Evolutionary conservation across 2,329 filamentous ascomycete species (phyloP), one percentile per base, ranked within the genome.

Genomic region (Cyanodermella asteris): DNA sequence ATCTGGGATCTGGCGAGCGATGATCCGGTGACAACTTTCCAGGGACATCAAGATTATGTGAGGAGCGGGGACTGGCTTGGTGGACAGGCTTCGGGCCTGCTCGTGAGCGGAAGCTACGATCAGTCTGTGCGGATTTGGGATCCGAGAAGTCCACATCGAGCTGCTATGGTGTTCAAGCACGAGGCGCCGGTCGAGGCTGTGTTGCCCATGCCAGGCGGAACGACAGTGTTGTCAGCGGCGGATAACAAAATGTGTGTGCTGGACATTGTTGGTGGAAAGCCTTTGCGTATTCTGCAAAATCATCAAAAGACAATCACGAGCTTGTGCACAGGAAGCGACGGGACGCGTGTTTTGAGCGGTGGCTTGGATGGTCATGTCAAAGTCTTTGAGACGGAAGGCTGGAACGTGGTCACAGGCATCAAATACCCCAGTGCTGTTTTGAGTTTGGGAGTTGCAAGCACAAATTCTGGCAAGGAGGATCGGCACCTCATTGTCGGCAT

Each of bases 291-390:
- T 42, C 72, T 97, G 34, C 72, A 72, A 38, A 94, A 90, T 45
- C 87, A 97, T 50, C 87, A 97, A 45, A 97, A 94, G 65, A 91
- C 87, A 1, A 82, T 97, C 31, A 94, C 87, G 0, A 72, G 75
- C 6, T 61, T 97, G 27, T 72, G 73, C 25, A 56, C 90, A 17
- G 82, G 81, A 6, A 82, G 78, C 22, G 67, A 75, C 36, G 77
- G 76, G 23, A 68, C 68, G 25, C 68, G 87, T 25, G 61, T 97
- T 28, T 64, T 97, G 27, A 82, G 73, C 35, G 87, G 81, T 48
- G 81, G 73, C 12, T 60, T 97, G 22, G 87, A 97, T 46, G 90
- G 87, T 7, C 87, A 94, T 49, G 72, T 94, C 53, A 97, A 97
- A 53, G 69, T 97, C 19, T 94, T 91, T 40, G 84, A 94, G 51